These are phyloP conservation scores for Dactylellina sp. DNA, from an alignment of 2,329 filamentous ascomycete genomes.

Conservation along the genomic window DNA sequence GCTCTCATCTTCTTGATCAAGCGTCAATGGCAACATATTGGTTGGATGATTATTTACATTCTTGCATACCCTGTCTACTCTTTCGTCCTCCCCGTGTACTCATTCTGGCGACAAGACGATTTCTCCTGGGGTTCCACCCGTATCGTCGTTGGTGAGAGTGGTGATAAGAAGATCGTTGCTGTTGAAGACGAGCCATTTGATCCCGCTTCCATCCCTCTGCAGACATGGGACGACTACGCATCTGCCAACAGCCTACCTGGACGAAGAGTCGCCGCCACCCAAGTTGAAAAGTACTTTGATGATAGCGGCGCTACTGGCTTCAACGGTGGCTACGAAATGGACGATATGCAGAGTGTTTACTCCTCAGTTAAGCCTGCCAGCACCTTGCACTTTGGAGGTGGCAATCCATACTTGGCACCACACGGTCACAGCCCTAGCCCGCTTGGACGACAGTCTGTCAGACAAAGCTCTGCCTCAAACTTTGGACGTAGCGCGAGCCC, in stretches of 20 bases:
- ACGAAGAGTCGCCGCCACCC: conserved; percentile 75
- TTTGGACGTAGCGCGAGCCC: conserved; percentile 56
- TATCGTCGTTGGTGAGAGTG: conserved; percentile 94
- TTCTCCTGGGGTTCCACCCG: conserved; percentile 99
- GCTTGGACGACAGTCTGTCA: conserved; percentile 67
- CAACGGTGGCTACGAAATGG: conserved; percentile 80
- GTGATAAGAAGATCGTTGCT: conserved; percentile 87
- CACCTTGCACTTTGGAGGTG: conserved; percentile 75
- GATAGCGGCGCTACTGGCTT: conserved; percentile 69
- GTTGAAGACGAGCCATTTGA: conserved; percentile 88
- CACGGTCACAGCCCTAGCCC: conserved; percentile 76
- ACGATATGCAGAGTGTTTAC: conserved; percentile 97
- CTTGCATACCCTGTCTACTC: conserved; percentile 95
- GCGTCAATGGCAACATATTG: conserved; percentile 96
- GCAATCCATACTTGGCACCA: conserved; percentile 81
- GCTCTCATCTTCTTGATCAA: conserved; percentile 96
- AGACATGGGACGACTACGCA: conserved; percentile 98
- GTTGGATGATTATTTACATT: conserved; percentile 99
- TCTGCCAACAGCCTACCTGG: conserved; percentile 86
- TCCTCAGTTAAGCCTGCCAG: conserved; percentile 88
- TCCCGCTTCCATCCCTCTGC: conserved; percentile 89
- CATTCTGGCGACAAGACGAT: conserved; percentile 99
- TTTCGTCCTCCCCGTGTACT: conserved; percentile 90
- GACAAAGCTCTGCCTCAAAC: conserved; percentile 60
- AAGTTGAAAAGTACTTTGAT: conserved; percentile 76